Evolutionary conservation across 75 land plant species (phyloP).

Genomic region (Sequoia sempervirens): DNA sequence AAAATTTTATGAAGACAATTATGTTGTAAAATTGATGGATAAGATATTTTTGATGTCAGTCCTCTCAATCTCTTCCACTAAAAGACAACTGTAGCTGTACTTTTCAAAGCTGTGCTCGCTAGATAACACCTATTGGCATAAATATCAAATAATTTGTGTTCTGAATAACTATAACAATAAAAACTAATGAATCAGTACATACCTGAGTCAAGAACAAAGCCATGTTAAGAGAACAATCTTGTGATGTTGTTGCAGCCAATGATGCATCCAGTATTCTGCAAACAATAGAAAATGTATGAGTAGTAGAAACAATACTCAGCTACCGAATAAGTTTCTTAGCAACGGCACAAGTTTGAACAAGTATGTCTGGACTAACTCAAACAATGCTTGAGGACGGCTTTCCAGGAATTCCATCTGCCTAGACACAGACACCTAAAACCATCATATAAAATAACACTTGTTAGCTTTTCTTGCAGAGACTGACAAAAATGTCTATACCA

Average conservation of each 20-base stretch:
- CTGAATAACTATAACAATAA: not conserved
- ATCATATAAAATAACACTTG: not conserved
- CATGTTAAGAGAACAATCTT: constrained; percentile 93
- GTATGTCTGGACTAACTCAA: constrained; percentile 52
- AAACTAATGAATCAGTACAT: constrained; percentile 1
- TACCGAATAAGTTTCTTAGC: not conserved
- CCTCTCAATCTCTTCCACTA: too few species aligned
- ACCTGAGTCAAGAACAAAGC: constrained; percentile 77
- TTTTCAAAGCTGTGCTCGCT: too few species aligned
- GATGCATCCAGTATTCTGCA: constrained; percentile 78
- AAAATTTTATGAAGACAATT: too few species aligned
- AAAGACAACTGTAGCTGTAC: too few species aligned
- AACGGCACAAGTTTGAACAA: not conserved
- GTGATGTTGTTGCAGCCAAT: constrained; percentile 70
- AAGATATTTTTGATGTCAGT: too few species aligned
- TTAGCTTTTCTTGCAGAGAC: not conserved
- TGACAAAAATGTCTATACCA: not conserved
- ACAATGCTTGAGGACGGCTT: constrained; percentile 60
- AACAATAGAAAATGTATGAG: too few species aligned
- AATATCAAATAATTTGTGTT: not conserved
- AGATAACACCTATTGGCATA: too few species aligned
- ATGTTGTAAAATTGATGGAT: too few species aligned
- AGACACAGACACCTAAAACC: constrained; percentile 67
- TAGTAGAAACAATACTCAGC: not conserved
- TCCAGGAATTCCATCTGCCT: constrained; percentile 64